Percentiles rank a stretch among this genome's conserved stretches.
phyloP scores from a whole-genome alignment of 805 yeast species.

The Ascoidea tarda region DNA sequence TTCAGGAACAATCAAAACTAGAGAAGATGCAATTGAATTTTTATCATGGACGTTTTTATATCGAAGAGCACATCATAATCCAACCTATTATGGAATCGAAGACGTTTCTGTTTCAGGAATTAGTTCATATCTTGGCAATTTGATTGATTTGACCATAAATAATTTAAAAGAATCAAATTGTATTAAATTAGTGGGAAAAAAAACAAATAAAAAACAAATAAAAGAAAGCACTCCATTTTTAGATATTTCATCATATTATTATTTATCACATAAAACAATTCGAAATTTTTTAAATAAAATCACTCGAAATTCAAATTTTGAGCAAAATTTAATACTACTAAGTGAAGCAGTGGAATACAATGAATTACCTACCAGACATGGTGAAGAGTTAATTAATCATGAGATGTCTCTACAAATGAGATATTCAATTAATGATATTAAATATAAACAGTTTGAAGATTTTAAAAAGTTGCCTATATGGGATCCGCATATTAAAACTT shows the following conservation, averaged over 20 bases:
- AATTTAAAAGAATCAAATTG: constrained; percentile 65
- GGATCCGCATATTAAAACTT: constrained; percentile 81
- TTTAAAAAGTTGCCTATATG: constrained; percentile 52
- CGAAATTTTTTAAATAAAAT: constrained; percentile 49
- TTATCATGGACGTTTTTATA: constrained; percentile 88
- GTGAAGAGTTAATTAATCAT: constrained; percentile 76
- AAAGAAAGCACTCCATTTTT: constrained; percentile 65
- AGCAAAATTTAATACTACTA: constrained; percentile 48
- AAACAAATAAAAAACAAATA: constrained; percentile 21
- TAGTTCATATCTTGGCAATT: constrained; percentile 38
- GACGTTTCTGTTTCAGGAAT: constrained; percentile 44
- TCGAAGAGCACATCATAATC: constrained; percentile 89
- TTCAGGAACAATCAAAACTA: constrained; percentile 83
- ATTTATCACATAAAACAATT: constrained; percentile 81
- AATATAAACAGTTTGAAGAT: constrained; percentile 29
- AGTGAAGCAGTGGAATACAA: constrained; percentile 65
- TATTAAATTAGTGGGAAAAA: constrained; percentile 33
- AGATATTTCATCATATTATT: constrained; percentile 80
- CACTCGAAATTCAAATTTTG: constrained; percentile 27
- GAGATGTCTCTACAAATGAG: constrained; percentile 69
- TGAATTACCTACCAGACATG: constrained; percentile 82
- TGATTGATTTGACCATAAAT: constrained; percentile 56
- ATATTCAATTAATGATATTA: constrained; percentile 31
- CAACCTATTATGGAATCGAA: constrained; percentile 81
- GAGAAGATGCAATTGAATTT: constrained; percentile 94